Conservation (phyloP, 2,329 filamentous ascomycete genomes). For the Apiospora koreana region DNA sequence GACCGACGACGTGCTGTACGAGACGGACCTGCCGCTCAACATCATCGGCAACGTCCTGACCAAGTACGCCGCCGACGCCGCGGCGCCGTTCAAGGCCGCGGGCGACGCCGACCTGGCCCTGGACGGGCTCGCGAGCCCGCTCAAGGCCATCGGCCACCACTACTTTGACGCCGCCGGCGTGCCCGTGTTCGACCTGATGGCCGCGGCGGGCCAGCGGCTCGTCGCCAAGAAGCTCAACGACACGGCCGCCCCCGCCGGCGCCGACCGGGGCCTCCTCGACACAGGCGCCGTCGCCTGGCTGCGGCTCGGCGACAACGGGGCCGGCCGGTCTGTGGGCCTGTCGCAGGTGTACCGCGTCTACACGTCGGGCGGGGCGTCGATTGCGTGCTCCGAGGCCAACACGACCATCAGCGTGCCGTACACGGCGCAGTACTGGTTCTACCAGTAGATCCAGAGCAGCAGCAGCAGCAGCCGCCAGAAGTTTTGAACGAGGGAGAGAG, state of each 20-base stretch:
- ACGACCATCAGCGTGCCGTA: conserved; percentile 55
- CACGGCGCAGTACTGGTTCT: conserved; percentile 61
- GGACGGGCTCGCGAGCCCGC: conserved; percentile 26
- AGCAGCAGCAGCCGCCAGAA: no score
- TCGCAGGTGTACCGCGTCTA: conserved; percentile 54
- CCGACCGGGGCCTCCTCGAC: conserved; percentile 46
- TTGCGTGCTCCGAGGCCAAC: conserved; percentile 42
- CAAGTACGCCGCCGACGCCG: conserved; percentile 43
- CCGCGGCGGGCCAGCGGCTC: conserved; percentile 42
- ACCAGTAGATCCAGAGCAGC: conserved; percentile 31
- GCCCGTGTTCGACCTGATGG: conserved; percentile 61
- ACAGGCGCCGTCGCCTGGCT: conserved; percentile 60
- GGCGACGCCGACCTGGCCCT: conserved; percentile 39
- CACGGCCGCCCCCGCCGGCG: conserved; percentile 52
- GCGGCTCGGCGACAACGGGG: conserved; percentile 43
- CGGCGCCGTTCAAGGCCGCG: conserved; percentile 43
- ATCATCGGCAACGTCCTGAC: conserved; percentile 32
- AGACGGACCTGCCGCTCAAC: conserved; percentile 49
- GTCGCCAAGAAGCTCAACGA: conserved; percentile 49
- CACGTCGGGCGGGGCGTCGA: conserved; percentile 51
- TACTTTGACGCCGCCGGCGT: conserved; percentile 58
- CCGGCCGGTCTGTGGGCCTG: conserved; percentile 34
- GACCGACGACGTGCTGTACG: conserved; percentile 40
- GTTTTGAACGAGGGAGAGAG: no score
- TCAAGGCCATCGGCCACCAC: conserved; percentile 62